Base-by-base conservation (phyloP, 2,329 filamentous ascomycete genomes). In the Teratosphaeria gauchensis region DNA sequence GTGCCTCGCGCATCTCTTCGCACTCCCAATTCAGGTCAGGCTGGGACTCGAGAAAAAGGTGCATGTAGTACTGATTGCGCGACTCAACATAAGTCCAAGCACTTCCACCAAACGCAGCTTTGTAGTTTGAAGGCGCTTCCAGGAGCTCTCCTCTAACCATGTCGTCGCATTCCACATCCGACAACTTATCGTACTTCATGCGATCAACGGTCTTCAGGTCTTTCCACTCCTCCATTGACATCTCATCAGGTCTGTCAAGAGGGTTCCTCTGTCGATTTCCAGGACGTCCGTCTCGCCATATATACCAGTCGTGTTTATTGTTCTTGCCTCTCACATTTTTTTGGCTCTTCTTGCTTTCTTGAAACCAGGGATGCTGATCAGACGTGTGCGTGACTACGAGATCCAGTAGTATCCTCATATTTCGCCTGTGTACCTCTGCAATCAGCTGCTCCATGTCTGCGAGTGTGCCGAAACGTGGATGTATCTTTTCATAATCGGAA, bases 1-100 rank as follows among this genome's bases (percentile, higher is more conserved):
- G 84, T 1, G 88, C 89, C 53, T 82, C 75, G 14, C 88, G 81
- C 0, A 87, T 82, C 11, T 81, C 83, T 0, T 79, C 78, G 59
- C 87, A 88, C 68, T 92, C 87, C 88, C 89, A 94, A 73, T 94
- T 95, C n/a, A 94, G 78, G 65, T 94, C 90, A 0, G 90, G 89
- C 69, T 94, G 89, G 63, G 89, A 84, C 5, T 80, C 81, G 4
- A 86, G 84, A 71, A 90, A 95, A 9, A 94, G 78, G 61, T 88
- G 85, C 0, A 92, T 81, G 66, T 90, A 92, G 71, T 90, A 92
- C 72, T 92, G 86, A 54, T 80, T 78, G 0, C 87, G 89, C 21
- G 74, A 70, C 63, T 88, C 84, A 65, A 91, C 88, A 76, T 83
- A 92, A 60, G 84, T 77, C 88, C 87, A 90, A 0, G 80, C 79